These are phyloP conservation scores for Erodium texanum DNA, from an alignment of 441 rosid genomes.

Conservation along the genomic window DNA sequence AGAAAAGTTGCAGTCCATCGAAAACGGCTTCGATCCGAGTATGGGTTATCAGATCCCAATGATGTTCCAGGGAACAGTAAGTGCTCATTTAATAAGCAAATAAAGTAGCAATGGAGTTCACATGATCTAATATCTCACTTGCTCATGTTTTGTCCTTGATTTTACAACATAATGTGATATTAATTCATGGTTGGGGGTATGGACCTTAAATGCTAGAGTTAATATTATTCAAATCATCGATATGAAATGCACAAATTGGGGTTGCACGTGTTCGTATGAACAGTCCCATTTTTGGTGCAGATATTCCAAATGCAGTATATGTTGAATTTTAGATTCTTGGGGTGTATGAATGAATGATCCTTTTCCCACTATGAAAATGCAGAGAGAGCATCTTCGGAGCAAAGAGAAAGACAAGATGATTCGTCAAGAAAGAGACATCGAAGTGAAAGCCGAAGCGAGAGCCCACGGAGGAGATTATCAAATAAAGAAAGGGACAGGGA, in stretches of 20 bases:
- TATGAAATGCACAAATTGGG: too few species aligned
- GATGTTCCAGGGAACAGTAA: conserved; percentile 40
- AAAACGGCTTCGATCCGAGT: conserved; percentile 71
- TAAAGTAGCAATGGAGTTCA: neutral
- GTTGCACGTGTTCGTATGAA: neutral
- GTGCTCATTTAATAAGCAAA: conserved; percentile 21
- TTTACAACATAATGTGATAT: too few species aligned
- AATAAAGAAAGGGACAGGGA: conserved; percentile 47
- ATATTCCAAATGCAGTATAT: too few species aligned
- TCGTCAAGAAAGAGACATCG: conserved; percentile 73
- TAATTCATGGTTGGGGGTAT: neutral
- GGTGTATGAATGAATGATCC: neutral
- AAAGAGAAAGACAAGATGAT: conserved; percentile 58
- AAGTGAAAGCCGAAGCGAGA: conserved; percentile 55
- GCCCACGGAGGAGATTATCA: conserved; percentile 65
- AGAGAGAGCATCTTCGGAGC: conserved; percentile 53
- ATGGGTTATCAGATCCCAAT: conserved; percentile 40
- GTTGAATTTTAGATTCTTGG: neutral
- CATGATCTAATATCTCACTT: neutral
- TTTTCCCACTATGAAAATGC: conserved; percentile 14
- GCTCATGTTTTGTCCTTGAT: neutral
- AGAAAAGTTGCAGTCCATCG: conserved; percentile 66
- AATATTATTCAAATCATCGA: neutral
- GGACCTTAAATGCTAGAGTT: neutral
- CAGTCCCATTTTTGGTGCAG: neutral